Conservation (phyloP, 768 basidiomycete species). For the Lentinula aciculospora region DNA sequence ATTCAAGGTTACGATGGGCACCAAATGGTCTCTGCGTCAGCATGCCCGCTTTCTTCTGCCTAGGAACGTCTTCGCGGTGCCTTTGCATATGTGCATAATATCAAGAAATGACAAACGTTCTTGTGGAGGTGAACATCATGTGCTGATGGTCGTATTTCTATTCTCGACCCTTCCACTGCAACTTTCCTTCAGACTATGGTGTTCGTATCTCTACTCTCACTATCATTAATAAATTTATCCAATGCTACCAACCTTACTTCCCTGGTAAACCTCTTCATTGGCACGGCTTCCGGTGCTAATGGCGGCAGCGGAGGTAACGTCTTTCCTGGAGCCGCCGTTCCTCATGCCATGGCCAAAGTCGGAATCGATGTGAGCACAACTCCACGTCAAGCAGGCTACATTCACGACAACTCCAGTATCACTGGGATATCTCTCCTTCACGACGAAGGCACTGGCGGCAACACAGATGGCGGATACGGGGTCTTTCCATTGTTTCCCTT, state of each 20-base stretch:
- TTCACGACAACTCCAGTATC: conserved; percentile 37
- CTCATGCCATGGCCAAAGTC: conserved; percentile 50
- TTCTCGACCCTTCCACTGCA: neutral
- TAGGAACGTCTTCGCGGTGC: neutral
- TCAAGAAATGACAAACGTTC: neutral
- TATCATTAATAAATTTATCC: neutral
- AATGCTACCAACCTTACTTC: conserved; percentile 29
- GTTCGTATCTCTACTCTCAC: neutral
- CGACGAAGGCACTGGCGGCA: conserved; percentile 51
- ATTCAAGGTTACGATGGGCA: too few species aligned
- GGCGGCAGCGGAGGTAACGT: conserved; percentile 43
- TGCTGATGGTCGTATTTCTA: neutral
- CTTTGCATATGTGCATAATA: neutral
- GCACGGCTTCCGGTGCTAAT: conserved; percentile 39
- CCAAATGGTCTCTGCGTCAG: too few species aligned
- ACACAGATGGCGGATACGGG: conserved; percentile 44
- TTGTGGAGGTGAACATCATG: neutral
- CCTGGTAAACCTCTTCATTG: conserved; percentile 47
- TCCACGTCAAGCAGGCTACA: conserved; percentile 46
- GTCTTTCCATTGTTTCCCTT: conserved; percentile 46
- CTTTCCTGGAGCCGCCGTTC: conserved; percentile 43
- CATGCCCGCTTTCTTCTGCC: too few species aligned
- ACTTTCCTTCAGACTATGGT: neutral
- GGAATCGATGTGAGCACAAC: conserved; percentile 46
- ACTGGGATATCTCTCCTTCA: conserved; percentile 44